A percentile compares a stretch with the other conserved stretches of the same genome.
phyloP scores from a whole-genome alignment of 1,284 basidiomycete species.

The Fistulinella staudtii region DNA sequence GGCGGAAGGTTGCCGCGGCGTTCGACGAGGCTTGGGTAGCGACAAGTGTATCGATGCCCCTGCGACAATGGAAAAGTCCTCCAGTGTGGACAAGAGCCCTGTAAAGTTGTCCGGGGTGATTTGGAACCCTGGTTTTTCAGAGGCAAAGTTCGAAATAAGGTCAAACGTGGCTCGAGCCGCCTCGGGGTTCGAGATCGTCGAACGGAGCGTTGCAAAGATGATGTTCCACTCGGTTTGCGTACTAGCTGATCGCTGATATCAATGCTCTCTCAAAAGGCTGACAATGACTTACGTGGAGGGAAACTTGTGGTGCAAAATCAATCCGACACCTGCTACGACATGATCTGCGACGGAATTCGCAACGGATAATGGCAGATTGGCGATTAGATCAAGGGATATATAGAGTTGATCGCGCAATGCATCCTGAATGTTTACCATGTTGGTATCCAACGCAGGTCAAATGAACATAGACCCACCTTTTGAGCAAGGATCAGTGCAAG shows the following conservation, averaged over 20 bases:
- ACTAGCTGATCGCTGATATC: conserved; percentile 33
- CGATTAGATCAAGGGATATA: conserved; percentile 86
- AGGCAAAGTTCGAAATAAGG: conserved; percentile 61
- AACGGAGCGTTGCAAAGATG: conserved; percentile 85
- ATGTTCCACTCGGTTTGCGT: conserved; percentile 97
- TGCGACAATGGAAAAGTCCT: conserved; percentile 82
- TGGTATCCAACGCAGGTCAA: not conserved
- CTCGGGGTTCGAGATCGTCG: conserved; percentile 84
- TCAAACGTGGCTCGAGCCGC: conserved; percentile 84
- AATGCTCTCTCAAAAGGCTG: not conserved
- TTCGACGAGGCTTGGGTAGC: conserved; percentile 47
- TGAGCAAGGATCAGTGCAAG: conserved; percentile 77
- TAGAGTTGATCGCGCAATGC: conserved; percentile 88
- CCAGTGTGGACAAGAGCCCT: conserved; percentile 77
- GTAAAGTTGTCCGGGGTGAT: conserved; percentile 78
- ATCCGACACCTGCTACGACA: conserved; percentile 78
- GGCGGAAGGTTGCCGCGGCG: conserved; percentile 47
- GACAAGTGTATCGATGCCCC: conserved; percentile 58
- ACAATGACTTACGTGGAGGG: conserved; percentile 56
- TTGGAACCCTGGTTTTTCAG: conserved; percentile 53
- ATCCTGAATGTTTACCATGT: conserved; percentile 40
- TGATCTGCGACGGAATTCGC: conserved; percentile 89
- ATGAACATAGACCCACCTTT: conserved; percentile 48
- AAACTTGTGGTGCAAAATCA: conserved; percentile 74
- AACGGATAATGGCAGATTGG: conserved; percentile 72